Evolutionary conservation across 192 early-diverging fungal species (phyloP), one percentile per base, ranked within the genome.

Genomic region (Linderina pennispora): DNA sequence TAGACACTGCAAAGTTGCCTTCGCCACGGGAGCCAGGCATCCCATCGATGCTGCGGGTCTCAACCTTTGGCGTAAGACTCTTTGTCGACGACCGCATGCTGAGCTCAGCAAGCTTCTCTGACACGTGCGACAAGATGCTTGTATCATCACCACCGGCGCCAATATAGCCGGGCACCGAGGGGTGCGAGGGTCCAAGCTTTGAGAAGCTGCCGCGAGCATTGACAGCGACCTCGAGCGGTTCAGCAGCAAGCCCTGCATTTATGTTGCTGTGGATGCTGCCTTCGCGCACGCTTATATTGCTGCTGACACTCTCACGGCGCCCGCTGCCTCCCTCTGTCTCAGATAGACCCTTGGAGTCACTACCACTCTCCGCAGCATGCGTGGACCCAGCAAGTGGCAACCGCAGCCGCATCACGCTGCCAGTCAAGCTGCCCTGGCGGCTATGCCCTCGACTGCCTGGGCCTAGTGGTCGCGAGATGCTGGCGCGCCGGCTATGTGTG

Each of bases 81-180:
- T 52, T 40, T 10, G n/a, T 36, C 13, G 44, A 46, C 4, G 57
- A 13, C 39, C 35, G 43, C n/a, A 50, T 43, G 19, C 23, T 53
- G 21, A 73, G 50, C 34, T 50, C 54, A 15, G 62, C 48, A 20
- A 73, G 53, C 10, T 60, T 37, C 31, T 73, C 69, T 18, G 62
- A 65, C 13, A 73, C 62, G 23, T 73, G 69, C 9, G 69, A 73
- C 0, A 64, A 53, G 23, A 73, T 42, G 24, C 69, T 73, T 18
- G 51, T 46, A 24, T 53, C 44, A 46, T 72, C 69, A 0, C 61
- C 62, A 1, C 44, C 23, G 1, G 39, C 50, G 5, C 25, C 36
- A 15, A 40, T 49, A 18, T 47, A 36, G 1, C 39, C 15, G 0
- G 54, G 54, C 20, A 17, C 23, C 17, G 45, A 21, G 3, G 35